These are phyloP conservation scores for Comarum palustre DNA, from an alignment of 306 rosid species.

Conservation along the genomic window DNA sequence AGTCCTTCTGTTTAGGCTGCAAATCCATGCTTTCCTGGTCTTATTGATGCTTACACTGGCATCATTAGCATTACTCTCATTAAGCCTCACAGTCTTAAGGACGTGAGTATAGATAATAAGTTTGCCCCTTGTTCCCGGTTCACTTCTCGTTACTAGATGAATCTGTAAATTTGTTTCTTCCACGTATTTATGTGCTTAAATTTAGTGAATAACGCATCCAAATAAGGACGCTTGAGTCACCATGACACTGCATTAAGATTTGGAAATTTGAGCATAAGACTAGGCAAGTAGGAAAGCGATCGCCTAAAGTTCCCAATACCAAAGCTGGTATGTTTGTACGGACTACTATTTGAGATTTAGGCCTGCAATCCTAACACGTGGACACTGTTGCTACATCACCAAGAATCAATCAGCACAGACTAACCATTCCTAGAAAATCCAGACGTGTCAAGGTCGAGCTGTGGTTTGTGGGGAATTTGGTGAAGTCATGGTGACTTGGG, in stretches of 20 bases:
- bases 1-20: slow-evolving; percentile 14
- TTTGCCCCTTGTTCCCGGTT: not conserved
- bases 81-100: not conserved
- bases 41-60: slow-evolving; percentile 5
- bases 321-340: slow-evolving; percentile 14
- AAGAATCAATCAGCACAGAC: not conserved
- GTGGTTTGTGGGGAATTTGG: not conserved
- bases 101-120: not conserved
- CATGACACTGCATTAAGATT: not conserved
- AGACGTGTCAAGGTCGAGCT: slow-evolving; percentile 11
- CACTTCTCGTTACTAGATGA: not conserved
- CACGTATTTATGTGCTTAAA: too few species aligned
- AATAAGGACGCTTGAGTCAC: not conserved
- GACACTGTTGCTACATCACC: slow-evolving; percentile 34
- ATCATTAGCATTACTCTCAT: not conserved
- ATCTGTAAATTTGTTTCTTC: not conserved
- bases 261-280: not conserved
- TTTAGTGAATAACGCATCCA: too few species aligned
- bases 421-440: not conserved
- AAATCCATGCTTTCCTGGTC: slow-evolving; percentile 31
- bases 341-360: slow-evolving; percentile 14
- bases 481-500: slow-evolving; percentile 10
- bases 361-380: slow-evolving; percentile 23
- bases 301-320: not conserved
- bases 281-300: not conserved